Base-by-base conservation (phyloP, 2,329 filamentous ascomycete genomes). In the Fusarium euwallaceae region DNA sequence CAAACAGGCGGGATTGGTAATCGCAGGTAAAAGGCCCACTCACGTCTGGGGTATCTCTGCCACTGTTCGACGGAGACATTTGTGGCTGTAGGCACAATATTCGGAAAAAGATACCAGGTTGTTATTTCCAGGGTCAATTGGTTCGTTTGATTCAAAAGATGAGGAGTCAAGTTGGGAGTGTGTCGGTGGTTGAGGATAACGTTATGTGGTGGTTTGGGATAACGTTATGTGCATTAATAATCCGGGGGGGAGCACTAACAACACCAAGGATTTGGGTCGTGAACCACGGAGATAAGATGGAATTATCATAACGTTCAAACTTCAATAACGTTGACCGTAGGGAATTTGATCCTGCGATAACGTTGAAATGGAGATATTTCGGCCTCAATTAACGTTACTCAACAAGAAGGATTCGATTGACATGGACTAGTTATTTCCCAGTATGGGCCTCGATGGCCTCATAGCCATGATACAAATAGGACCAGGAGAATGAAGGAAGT, bases 61-160 rank as follows among this genome's bases (percentile, higher is more conserved):
- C 37, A n/a, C 36, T 73, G 9, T 20, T 65, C 24, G 74, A 64
- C n/a, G 73, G 72, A 11, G 74, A 48, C 76, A 77, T 77, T 22
- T 60, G 39, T 43, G 29, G 36, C 36, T 20, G 34, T 24, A 29
- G 16, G 34, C 17, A 45, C 20, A 24, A 22, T 37, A 36, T 36
- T 6, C 22, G 16, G 16, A 10, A 14, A 58, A 37, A 56, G 29
- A 5, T 32, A 58, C 55, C 53, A 58, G 53, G 29, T 17, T 37
- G 32, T 58, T 58, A 36, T 55, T 55, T 32, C 51, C 51, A 55
- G 27, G 27, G 51, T 32, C 27, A 32, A 20, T 32, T 34, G 27
- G 10, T 22, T 34, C n/a, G 27, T 63, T 48, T 48, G 48, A 9
- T 17, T 58, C 5, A 27, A 39, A 61, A 62, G 36, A 62, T 4